A percentile compares a stretch with the other conserved stretches of the same genome.
These are phyloP conservation scores for Cylindrotheca closterium DNA, from an alignment of 108 stramenopile genomes.

Conservation along the genomic window DNA sequence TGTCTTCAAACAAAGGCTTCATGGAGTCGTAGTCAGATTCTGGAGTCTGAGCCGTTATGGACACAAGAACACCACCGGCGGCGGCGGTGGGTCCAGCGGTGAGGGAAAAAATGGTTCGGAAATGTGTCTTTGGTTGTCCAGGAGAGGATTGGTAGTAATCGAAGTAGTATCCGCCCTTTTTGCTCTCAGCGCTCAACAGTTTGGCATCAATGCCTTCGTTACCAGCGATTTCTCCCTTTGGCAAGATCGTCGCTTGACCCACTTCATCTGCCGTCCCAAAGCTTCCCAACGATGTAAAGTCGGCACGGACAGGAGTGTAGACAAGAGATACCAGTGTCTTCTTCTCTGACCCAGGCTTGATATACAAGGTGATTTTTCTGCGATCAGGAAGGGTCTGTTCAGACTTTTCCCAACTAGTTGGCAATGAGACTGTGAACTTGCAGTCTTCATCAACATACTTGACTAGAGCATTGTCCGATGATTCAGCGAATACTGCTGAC, in stretches of 20 bases:
- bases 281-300: constrained; percentile 67
- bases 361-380: constrained; percentile 59
- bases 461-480: constrained; percentile 8
- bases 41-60: constrained; percentile 68
- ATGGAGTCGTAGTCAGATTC: constrained; percentile 53
- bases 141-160: constrained; percentile 40
- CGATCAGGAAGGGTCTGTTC: constrained; percentile 67
- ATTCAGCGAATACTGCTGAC: background rate
- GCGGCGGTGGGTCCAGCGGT: constrained; percentile 43
- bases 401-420: constrained; percentile 48
- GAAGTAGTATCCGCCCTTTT: constrained; percentile 73
- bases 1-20: constrained; percentile 60
- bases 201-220: constrained; percentile 36
- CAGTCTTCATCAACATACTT: constrained; percentile 48
- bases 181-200: constrained; percentile 64
- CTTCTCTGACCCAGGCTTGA: constrained; percentile 37
- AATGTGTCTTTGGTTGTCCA: constrained; percentile 48
- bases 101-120: constrained; percentile 73
- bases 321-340: constrained; percentile 64
- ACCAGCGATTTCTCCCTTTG: constrained; percentile 68
- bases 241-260: constrained; percentile 76
- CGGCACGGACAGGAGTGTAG: constrained; percentile 79
- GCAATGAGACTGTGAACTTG: constrained; percentile 55
- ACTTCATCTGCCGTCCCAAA: constrained; percentile 72
- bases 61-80: constrained; percentile 72